phyloP scores from a whole-genome alignment of 2,329 filamentous ascomycete genomes.

The Chaetomiaceae sp. region DNA sequence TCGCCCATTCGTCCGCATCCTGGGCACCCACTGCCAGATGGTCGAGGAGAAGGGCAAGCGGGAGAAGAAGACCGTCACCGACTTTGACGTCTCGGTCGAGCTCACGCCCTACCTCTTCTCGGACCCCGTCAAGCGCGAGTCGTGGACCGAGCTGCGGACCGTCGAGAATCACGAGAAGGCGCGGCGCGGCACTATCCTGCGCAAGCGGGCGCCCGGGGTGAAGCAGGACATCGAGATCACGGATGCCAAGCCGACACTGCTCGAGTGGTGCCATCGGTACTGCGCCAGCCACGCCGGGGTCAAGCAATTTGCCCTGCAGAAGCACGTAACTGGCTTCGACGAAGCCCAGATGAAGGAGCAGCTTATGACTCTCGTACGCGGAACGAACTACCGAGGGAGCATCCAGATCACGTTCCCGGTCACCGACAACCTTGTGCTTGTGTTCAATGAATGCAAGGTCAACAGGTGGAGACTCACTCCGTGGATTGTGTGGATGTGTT shows the following conservation, averaged over 20 bases:
- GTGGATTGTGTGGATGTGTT: slow-evolving; percentile 61
- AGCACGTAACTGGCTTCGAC: slow-evolving; percentile 56
- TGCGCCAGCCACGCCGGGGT: slow-evolving; percentile 52
- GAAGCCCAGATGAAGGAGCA: slow-evolving; percentile 44
- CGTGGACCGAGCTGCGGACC: slow-evolving; percentile 42
- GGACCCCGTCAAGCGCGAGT: slow-evolving; percentile 34
- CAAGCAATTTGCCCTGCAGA: slow-evolving; percentile 49
- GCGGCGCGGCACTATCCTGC: slow-evolving; percentile 57
- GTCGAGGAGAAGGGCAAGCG: slow-evolving; percentile 40
- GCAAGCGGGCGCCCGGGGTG: slow-evolving; percentile 43
- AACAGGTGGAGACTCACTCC: slow-evolving; percentile 59
- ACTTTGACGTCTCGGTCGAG: slow-evolving; percentile 56
- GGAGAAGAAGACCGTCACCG: slow-evolving; percentile 42
- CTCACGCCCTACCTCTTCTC: slow-evolving; percentile 52
- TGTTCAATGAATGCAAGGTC: slow-evolving; percentile 56
- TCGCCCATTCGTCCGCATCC: slow-evolving; percentile 45
- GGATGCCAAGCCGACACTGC: slow-evolving; percentile 34
- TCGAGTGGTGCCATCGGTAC: slow-evolving; percentile 64
- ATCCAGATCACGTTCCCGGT: slow-evolving; percentile 54
- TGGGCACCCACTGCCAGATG: slow-evolving; percentile 47
- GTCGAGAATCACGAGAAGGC: slow-evolving; percentile 55
- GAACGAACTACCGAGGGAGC: slow-evolving; percentile 62
- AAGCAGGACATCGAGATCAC: slow-evolving; percentile 41
- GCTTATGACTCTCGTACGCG: slow-evolving; percentile 51
- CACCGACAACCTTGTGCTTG: slow-evolving; percentile 49